Conservation (phyloP, 768 basidiomycete species). For the Chalciporus piperatus region DNA sequence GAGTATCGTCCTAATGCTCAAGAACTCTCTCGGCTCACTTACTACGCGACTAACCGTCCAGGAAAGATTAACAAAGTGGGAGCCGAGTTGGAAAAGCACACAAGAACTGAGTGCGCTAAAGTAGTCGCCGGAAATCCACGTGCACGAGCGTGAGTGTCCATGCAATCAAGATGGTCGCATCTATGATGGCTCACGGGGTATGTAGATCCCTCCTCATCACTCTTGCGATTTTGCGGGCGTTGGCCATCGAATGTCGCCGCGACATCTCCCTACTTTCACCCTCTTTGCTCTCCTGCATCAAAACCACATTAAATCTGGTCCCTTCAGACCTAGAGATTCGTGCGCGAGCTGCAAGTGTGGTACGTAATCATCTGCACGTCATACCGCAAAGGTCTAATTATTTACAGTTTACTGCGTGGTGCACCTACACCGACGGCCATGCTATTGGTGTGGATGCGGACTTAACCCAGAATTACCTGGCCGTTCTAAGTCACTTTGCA, state of each 20-base stretch:
- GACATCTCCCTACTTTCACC: slow-evolving; percentile 76
- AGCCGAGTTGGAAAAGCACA: slow-evolving; percentile 72
- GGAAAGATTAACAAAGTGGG: slow-evolving; percentile 78
- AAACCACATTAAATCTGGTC: slow-evolving; percentile 50
- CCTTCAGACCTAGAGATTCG: slow-evolving; percentile 70
- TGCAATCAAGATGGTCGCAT: not conserved
- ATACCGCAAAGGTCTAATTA: not conserved
- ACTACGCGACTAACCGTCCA: slow-evolving; percentile 82
- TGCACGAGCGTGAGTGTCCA: slow-evolving; percentile 66
- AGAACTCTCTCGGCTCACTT: slow-evolving; percentile 80
- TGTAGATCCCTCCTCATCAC: slow-evolving; percentile 76
- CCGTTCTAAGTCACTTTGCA: slow-evolving; percentile 63
- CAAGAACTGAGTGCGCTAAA: slow-evolving; percentile 61
- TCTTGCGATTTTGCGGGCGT: slow-evolving; percentile 73
- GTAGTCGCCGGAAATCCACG: slow-evolving; percentile 70
- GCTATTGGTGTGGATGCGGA: slow-evolving; percentile 73
- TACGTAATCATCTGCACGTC: slow-evolving; percentile 37
- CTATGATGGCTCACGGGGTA: not conserved
- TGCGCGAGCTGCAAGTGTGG: slow-evolving; percentile 77
- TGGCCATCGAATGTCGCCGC: slow-evolving; percentile 83
- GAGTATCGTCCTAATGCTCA: slow-evolving; percentile 80
- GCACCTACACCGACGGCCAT: slow-evolving; percentile 86
- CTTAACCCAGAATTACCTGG: slow-evolving; percentile 69
- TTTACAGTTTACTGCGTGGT: slow-evolving; percentile 84
- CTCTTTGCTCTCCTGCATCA: slow-evolving; percentile 64